A percentile compares a stretch with the other conserved stretches of the same genome.
These are phyloP conservation scores for Carex scoparia DNA, from an alignment of 176 grass and related monocot genomes.

Conservation along the genomic window DNA sequence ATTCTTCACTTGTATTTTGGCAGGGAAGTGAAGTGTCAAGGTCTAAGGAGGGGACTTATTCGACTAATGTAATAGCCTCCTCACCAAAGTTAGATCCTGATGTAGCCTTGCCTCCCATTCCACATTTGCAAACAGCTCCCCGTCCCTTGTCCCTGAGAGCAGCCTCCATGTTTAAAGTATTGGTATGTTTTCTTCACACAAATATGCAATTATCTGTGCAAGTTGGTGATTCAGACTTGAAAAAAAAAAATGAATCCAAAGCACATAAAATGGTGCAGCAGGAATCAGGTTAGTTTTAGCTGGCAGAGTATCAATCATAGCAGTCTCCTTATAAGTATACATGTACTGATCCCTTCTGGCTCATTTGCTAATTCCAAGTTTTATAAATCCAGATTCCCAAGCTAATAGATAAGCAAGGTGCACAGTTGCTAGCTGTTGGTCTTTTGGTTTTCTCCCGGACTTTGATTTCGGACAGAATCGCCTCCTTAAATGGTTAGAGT, in stretches of 20 bases:
- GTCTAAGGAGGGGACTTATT: conserved; percentile 62
- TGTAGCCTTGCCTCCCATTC: conserved; percentile 30
- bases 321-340: background rate
- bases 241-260: conserved; percentile 6
- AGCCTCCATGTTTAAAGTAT: conserved; percentile 89
- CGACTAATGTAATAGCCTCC: conserved; percentile 54
- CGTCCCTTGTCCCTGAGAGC: conserved; percentile 59
- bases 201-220: background rate
- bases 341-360: background rate
- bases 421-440: conserved; percentile 77
- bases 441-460: conserved; percentile 94
- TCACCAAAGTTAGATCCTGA: conserved; percentile 47
- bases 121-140: conserved; percentile 54
- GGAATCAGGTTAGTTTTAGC: background rate
- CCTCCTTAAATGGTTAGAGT: conserved; percentile 80
- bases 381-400: conserved; percentile 62
- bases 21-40: conserved; percentile 59
- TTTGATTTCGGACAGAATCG: conserved; percentile 96
- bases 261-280: background rate
- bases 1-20: conserved; percentile 20
- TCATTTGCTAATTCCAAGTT: conserved; percentile 30
- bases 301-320: background rate
- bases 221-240: background rate
- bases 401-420: conserved; percentile 94
- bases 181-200: conserved; percentile 45